A percentile compares a stretch with the other conserved stretches of the same genome.
phyloP scores from a whole-genome alignment of 2,329 filamentous ascomycete species.

The Curvularia lunata region DNA sequence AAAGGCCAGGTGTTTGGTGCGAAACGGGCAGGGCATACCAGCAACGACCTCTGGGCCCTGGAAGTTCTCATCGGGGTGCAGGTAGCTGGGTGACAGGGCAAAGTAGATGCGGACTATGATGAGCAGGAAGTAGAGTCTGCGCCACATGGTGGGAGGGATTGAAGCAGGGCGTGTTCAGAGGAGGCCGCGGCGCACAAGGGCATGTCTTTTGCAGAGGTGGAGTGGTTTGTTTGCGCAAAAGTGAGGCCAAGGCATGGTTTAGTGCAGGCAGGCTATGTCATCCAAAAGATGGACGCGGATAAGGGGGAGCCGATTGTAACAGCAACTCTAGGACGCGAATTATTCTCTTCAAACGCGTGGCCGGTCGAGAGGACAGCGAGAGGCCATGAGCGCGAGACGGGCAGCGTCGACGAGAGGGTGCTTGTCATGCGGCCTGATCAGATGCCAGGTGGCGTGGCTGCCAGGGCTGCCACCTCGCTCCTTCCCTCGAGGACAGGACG shows the following conservation, averaged over 20 bases:
- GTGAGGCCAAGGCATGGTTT: slow-evolving; percentile 30
- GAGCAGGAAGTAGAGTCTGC: slow-evolving; percentile 84
- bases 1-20: not conserved
- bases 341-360: slow-evolving; percentile 16
- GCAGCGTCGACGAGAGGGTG: slow-evolving; percentile 13
- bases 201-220: slow-evolving; percentile 37
- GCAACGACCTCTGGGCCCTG: slow-evolving; percentile 97
- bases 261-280: slow-evolving; percentile 34
- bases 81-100: slow-evolving; percentile 90
- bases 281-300: slow-evolving; percentile 33
- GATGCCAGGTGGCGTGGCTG: slow-evolving; percentile 29
- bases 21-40: slow-evolving; percentile 59
- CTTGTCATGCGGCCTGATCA: slow-evolving; percentile 32
- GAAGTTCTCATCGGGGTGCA: slow-evolving; percentile 98
- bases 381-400: slow-evolving; percentile 24
- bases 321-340: slow-evolving; percentile 7
- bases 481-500: slow-evolving; percentile 17
- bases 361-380: slow-evolving; percentile 3
- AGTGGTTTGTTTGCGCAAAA: slow-evolving; percentile 19
- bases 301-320: slow-evolving; percentile 26
- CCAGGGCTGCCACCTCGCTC: slow-evolving; percentile 10
- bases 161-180: slow-evolving; percentile 22
- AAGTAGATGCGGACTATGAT: slow-evolving; percentile 91
- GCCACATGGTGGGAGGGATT: slow-evolving; percentile 72
- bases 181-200: slow-evolving; percentile 31